Percentiles rank a stretch among this genome's conserved stretches.
These are phyloP conservation scores for Trichothecium roseum DNA, from an alignment of 2,329 filamentous ascomycete species.

Conservation along the genomic window DNA sequence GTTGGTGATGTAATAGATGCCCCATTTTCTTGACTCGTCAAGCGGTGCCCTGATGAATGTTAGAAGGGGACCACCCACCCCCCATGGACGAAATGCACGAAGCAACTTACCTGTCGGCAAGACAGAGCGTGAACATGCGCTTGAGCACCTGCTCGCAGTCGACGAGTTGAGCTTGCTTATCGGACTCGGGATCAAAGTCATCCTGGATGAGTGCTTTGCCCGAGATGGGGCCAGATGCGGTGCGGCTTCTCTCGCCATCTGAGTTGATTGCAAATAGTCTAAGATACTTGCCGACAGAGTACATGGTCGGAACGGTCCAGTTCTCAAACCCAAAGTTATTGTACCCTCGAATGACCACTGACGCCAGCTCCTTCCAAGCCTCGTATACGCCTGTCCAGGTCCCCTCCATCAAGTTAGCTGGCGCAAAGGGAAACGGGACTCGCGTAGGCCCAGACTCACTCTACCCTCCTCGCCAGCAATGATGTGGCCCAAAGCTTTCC, in stretches of 20 bases:
- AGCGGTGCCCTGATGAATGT: conserved; percentile 54
- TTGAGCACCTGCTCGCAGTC: conserved; percentile 88
- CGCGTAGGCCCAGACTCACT: conserved; percentile 15
- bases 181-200: conserved; percentile 66
- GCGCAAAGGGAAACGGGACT: neutral
- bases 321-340: conserved; percentile 65
- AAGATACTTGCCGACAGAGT: conserved; percentile 77
- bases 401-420: conserved; percentile 22
- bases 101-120: conserved; percentile 67
- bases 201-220: conserved; percentile 53
- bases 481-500: conserved; percentile 70
- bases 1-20: conserved; percentile 89
- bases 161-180: conserved; percentile 77
- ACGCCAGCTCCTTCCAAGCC: conserved; percentile 77
- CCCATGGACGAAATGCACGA: conserved; percentile 2
- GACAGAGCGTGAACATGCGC: conserved; percentile 80
- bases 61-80: neutral
- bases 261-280: conserved; percentile 84
- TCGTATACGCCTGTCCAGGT: conserved; percentile 80
- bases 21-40: conserved; percentile 93
- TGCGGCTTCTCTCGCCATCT: conserved; percentile 54
- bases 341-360: conserved; percentile 71
- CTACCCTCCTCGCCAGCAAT: conserved; percentile 38
- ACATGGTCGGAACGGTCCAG: conserved; percentile 89
- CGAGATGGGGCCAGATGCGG: conserved; percentile 22